A percentile compares a stretch with the other conserved stretches of the same genome.
Conservation (phyloP, 176 grass and related monocot species). For the Carex kokanica region DNA sequence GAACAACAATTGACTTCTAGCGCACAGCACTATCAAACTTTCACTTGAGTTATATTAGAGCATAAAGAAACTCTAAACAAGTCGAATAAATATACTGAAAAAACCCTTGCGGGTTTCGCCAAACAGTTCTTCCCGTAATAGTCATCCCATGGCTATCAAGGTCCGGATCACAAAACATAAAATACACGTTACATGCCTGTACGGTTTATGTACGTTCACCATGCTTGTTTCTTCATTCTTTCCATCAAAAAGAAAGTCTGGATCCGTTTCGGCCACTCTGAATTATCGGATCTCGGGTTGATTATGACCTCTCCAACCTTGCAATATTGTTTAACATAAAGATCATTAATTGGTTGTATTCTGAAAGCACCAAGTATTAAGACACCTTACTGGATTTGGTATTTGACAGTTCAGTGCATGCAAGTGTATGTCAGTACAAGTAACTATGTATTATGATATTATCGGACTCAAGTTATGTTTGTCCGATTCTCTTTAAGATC, state of each 20-base stretch:
- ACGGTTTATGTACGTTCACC: constrained; percentile 56
- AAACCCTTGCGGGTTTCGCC: constrained; percentile 98
- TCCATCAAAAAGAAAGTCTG: constrained; percentile 95
- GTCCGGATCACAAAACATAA: constrained; percentile 97
- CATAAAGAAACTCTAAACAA: too few species aligned
- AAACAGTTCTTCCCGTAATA: constrained; percentile 89
- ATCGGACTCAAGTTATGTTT: too few species aligned
- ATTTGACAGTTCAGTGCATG: neutral
- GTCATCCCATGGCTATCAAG: constrained; percentile 64
- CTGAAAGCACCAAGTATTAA: neutral
- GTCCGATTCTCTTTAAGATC: too few species aligned
- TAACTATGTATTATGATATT: neutral
- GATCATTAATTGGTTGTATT: neutral
- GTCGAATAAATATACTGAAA: too few species aligned
- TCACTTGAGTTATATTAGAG: too few species aligned
- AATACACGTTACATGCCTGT: constrained; percentile 99
- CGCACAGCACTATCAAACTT: too few species aligned
- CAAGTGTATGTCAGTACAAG: neutral
- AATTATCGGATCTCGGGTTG: constrained; percentile 69
- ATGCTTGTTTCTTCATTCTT: constrained; percentile 58
- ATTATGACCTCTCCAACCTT: constrained; percentile 94
- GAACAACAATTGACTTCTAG: too few species aligned
- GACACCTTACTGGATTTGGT: neutral
- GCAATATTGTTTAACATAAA: constrained; percentile 33
- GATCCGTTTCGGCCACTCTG: constrained; percentile 78